Evolutionary conservation across 768 basidiomycete species (phyloP), one percentile per base, ranked within the genome.

Genomic region (Dioszegia hungarica): DNA sequence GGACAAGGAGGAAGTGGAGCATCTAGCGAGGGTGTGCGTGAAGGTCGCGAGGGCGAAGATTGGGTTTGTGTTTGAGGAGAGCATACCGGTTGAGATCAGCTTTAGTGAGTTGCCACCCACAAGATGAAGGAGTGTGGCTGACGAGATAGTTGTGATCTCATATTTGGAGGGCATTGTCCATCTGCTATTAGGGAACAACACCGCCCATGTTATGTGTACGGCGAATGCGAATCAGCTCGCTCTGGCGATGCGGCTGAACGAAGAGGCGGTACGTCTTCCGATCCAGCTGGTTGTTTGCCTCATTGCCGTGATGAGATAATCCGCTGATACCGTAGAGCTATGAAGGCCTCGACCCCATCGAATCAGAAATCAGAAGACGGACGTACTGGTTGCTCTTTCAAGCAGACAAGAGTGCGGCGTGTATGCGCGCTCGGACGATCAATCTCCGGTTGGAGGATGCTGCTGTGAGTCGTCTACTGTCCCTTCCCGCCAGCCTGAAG

Each of bases 291-390:
- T 52, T 27, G 19, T 8, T 41, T 34, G 29, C 24, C 1, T 31
- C 17, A 14, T n/a, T 22, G 20, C 17, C 15, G 6, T 14, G 12
- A 47, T 34, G 5, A 9, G 22, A 31, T 25, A 33, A 19, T 27
- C 3, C 37, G 37, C 50, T 54, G 12, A 53, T 45, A 33, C 3
- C 15, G 15, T 17, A 66, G 64, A 61, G 60, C 46, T 90, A 69
- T 86, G 90, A 60, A 86, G 89, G 28, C 81, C 86, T 1, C 85
- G 49, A 86, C 86, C 34, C 89, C 36, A 88, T 94, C 61, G 91
- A 94, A 79, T 86, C 85, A 60, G 90, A 94, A 76, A 85, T 92
- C n/a, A 80, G 91, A 20, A 82, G 90, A 53, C 80, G 91, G 58
- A 84, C 84, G 5, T 71, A 68, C 40, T 71, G 69, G 69, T 78